Evolutionary conservation across 2,329 filamentous ascomycete genomes (phyloP).

Genomic region (Falciphora oryzae): DNA sequence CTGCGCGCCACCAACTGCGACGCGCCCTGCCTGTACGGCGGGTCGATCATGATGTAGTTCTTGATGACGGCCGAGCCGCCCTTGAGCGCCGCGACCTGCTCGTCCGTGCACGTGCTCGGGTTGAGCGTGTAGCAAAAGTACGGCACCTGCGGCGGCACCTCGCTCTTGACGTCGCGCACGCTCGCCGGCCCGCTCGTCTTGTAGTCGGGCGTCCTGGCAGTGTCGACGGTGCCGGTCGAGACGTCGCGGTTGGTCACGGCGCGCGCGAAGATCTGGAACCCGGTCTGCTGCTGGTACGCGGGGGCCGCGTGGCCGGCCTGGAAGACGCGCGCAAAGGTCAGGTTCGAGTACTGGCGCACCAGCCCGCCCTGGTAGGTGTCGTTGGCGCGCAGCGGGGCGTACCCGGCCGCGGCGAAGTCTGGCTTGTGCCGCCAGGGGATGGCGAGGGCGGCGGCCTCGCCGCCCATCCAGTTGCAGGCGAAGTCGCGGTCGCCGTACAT

Average conservation of each 20-base stretch:
- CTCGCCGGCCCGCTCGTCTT: slow-evolving; percentile 13
- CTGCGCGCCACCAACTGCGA: not conserved
- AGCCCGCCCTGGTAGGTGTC: slow-evolving; percentile 62
- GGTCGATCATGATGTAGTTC: slow-evolving; percentile 10
- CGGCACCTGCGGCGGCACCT: slow-evolving; percentile 17
- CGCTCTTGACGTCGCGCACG: slow-evolving; percentile 15
- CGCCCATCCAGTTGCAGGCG: slow-evolving; percentile 67
- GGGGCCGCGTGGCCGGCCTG: slow-evolving; percentile 60
- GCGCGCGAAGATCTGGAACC: slow-evolving; percentile 55
- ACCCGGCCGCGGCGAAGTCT: slow-evolving; percentile 62
- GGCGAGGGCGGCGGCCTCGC: slow-evolving; percentile 63
- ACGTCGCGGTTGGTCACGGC: slow-evolving; percentile 49
- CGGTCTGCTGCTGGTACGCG: slow-evolving; percentile 54
- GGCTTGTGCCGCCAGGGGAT: slow-evolving; percentile 39
- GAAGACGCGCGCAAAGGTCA: slow-evolving; percentile 62
- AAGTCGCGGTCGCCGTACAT: slow-evolving; percentile 64
- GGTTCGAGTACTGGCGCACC: slow-evolving; percentile 71
- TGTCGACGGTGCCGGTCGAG: slow-evolving; percentile 46
- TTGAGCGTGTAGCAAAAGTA: slow-evolving; percentile 22
- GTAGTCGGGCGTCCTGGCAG: slow-evolving; percentile 39
- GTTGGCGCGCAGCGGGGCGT: slow-evolving; percentile 66
- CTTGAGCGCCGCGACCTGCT: slow-evolving; percentile 45
- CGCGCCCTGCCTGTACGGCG: slow-evolving; percentile 7
- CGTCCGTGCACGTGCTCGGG: slow-evolving; percentile 23
- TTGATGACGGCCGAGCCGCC: slow-evolving; percentile 45